Evolutionary conservation across 352 stramenopile species (phyloP).

Genomic region (Globisporangium apiculatum): DNA sequence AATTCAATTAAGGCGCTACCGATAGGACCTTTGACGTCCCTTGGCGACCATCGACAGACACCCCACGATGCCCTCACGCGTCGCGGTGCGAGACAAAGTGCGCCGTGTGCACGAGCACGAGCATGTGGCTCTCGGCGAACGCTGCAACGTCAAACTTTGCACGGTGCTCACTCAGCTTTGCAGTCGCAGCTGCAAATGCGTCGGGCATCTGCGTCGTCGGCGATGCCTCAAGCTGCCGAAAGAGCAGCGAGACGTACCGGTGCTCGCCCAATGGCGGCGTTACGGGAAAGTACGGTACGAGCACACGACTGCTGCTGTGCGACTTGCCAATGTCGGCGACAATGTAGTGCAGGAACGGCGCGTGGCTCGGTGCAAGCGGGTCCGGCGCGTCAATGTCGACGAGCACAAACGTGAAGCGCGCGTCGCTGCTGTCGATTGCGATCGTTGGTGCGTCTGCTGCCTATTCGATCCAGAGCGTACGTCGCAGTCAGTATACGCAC

Average conservation of each 20-base stretch:
- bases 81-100: slow-evolving; percentile 38
- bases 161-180: slow-evolving; percentile 25
- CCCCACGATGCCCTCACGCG: too few species aligned
- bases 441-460: slow-evolving; percentile 20
- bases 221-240: slow-evolving; percentile 19
- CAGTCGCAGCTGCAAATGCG: neutral
- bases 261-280: slow-evolving; percentile 41
- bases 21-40: neutral
- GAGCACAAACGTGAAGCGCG: slow-evolving; percentile 53
- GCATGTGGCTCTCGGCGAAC: slow-evolving; percentile 23
- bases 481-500: neutral
- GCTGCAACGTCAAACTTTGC: slow-evolving; percentile 39
- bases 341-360: slow-evolving; percentile 71
- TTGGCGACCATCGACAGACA: neutral
- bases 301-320: slow-evolving; percentile 7
- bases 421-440: slow-evolving; percentile 11
- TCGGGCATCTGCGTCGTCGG: too few species aligned
- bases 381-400: slow-evolving; percentile 66
- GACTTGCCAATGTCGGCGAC: slow-evolving; percentile 20
- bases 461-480: neutral
- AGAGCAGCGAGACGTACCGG: slow-evolving; percentile 51
- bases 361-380: slow-evolving; percentile 38
- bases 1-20: too few species aligned
- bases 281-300: slow-evolving; percentile 60
- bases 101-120: slow-evolving; percentile 22